phyloP scores from a whole-genome alignment of 2,329 filamentous ascomycete species.

The Aspergillus sp. region DNA sequence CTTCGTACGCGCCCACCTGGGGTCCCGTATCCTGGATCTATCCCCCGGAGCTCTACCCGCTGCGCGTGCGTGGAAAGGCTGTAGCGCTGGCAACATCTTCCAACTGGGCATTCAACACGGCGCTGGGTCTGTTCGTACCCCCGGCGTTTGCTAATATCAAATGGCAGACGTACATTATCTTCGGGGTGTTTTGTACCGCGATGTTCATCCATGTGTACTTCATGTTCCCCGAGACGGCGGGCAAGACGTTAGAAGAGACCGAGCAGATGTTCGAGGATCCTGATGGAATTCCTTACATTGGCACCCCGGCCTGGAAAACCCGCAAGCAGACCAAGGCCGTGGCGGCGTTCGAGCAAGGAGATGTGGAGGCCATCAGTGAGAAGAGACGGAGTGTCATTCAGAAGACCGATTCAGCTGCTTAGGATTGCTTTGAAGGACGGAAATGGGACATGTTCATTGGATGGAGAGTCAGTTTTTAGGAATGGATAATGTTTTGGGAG shows the following conservation, averaged over 20 bases:
- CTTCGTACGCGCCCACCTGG: conserved; percentile 65
- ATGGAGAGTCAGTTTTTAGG: no score
- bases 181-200: conserved; percentile 67
- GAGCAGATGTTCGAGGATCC: conserved; percentile 64
- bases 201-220: conserved; percentile 68
- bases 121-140: conserved; percentile 55
- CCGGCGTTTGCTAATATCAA: conserved; percentile 56
- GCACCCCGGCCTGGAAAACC: conserved; percentile 40
- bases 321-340: background rate
- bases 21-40: conserved; percentile 61
- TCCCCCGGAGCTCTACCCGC: conserved; percentile 62
- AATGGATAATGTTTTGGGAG: no score
- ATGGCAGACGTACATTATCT: conserved; percentile 69
- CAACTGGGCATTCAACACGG: conserved; percentile 64
- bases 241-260: conserved; percentile 74
- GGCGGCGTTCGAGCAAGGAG: background rate
- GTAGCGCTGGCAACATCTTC: conserved; percentile 60
- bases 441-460: no score
- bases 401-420: no score
- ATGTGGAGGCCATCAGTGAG: background rate
- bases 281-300: conserved; percentile 35
- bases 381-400: no score
- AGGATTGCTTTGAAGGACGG: no score
- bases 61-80: conserved; percentile 63
- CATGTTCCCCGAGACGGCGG: conserved; percentile 66